Base-by-base conservation (phyloP, 805 yeast genomes). In the Candida mattraensis region DNA sequence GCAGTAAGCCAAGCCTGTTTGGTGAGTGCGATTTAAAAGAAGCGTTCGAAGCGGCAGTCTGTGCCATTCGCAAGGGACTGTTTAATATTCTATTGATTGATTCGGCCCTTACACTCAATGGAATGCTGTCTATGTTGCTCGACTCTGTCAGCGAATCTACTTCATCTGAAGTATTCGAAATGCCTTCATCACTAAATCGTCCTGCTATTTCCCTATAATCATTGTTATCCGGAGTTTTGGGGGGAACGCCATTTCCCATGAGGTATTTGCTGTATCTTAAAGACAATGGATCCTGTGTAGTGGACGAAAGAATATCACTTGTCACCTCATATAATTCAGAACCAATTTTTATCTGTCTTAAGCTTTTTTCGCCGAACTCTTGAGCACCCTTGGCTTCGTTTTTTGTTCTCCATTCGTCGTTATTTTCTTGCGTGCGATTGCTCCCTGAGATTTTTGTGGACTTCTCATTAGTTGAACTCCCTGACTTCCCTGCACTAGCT, bases 251-350 rank as follows among this genome's bases (percentile, higher is more conserved):
- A 27, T 33, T 28, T 4, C 33, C 21, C 5, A 28, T 28, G 12
- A 29, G 19, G 6, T 19, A 7, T 14, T 35, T 35, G 22, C 19
- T 35, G 24, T 38, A 21, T 30, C 52, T 29, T n/a, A 45, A 13
- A 3, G 52, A 48, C 17, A 37, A 45, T 15, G 49, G 49, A 30
- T 45, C 52, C 23, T 41, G 44, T 7, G 47, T 39, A 5, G 47
- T 43, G 18, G 49, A 38, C 3, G 52, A 48, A 12, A 48, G 29
- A 12, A 48, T 45, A 26, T 48, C 52, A 33, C 52, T 48, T 3
- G 52, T 48, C 12, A 48, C 44, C 29, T 48, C 52, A 22, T 43
- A 48, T 10, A 39, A 30, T 19, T 43, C 49, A 3, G 46, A 37
- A 7, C 50, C 49, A 15, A 48, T 34, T 14, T 25, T 25, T 20